These are phyloP conservation scores for Nakaseomyces kungkrabaensis DNA, from an alignment of 1,139 yeast species.

Conservation along the genomic window DNA sequence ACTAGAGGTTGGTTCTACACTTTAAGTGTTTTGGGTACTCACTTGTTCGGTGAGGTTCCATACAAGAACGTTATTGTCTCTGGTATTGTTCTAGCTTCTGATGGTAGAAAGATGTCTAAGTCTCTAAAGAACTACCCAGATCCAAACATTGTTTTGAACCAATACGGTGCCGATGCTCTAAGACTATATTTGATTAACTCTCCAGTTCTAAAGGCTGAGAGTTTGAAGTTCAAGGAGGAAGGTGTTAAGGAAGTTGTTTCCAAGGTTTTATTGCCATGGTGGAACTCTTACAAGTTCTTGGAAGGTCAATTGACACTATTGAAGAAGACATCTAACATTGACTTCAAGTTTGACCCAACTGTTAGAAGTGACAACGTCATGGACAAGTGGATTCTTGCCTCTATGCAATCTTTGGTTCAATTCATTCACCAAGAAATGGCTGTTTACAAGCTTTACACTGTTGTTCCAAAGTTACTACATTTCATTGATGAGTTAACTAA, in stretches of 20 bases:
- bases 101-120: slow-evolving; percentile 99
- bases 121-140: slow-evolving; percentile 97
- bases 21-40: slow-evolving; percentile 89
- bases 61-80: slow-evolving; percentile 91
- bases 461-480: slow-evolving; percentile 80
- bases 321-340: slow-evolving; percentile 62
- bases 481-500: slow-evolving; percentile 93
- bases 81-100: slow-evolving; percentile 94
- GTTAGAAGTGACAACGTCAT: slow-evolving; percentile 72
- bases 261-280: slow-evolving; percentile 94
- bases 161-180: slow-evolving; percentile 96
- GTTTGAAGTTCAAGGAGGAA: slow-evolving; percentile 93
- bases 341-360: slow-evolving; percentile 61
- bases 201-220: slow-evolving; percentile 93
- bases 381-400: slow-evolving; percentile 96
- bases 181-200: slow-evolving; percentile 93
- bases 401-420: slow-evolving; percentile 79
- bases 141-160: slow-evolving; percentile 69
- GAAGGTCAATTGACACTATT: slow-evolving; percentile 86
- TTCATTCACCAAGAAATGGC: slow-evolving; percentile 85
- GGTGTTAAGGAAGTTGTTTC: slow-evolving; percentile 98
- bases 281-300: slow-evolving; percentile 92
- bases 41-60: slow-evolving; percentile 84
- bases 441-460: slow-evolving; percentile 85
- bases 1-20: slow-evolving; percentile 99